Conservation (phyloP, 495 filamentous ascomycete species). For the Trichoderma gamsii region DNA sequence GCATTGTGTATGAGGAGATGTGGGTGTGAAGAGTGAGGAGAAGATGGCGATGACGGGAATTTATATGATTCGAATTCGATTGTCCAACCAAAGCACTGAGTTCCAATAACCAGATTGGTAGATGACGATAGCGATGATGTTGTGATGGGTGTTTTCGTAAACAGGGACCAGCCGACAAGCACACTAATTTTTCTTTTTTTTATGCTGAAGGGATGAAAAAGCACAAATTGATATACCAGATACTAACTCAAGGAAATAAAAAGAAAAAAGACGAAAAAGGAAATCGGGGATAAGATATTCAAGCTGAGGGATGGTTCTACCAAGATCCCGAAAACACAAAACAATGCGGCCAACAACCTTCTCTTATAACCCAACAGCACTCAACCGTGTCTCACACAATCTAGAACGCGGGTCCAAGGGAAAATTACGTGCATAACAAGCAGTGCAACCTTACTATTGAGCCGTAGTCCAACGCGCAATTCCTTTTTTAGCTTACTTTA, state of each 20-base stretch:
- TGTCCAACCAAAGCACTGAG: background rate
- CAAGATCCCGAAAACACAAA: background rate
- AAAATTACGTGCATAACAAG: no score
- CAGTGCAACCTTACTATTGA: background rate
- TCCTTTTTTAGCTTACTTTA: no score
- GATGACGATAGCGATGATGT: background rate
- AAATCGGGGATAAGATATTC: slow-evolving; percentile 27
- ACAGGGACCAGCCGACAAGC: slow-evolving; percentile 2
- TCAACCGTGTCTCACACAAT: background rate
- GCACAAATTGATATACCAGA: slow-evolving; percentile 24
- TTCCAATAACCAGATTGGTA: slow-evolving; percentile 9
- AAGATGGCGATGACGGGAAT: background rate
- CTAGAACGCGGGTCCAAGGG: background rate
- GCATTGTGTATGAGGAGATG: slow-evolving; percentile 33
- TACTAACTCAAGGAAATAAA: slow-evolving; percentile 28
- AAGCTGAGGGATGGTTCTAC: slow-evolving; percentile 21
- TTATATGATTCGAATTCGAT: background rate
- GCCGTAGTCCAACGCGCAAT: no score
- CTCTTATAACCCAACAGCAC: background rate
- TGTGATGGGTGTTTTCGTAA: background rate
- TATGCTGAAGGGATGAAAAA: slow-evolving; percentile 17
- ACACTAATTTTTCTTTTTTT: background rate
- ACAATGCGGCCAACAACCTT: background rate
- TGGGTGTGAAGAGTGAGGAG: slow-evolving; percentile 14
- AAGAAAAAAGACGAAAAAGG: slow-evolving; percentile 22